phyloP scores from a whole-genome alignment of 2,329 filamentous ascomycete genomes.

The Myotisia sp. region DNA sequence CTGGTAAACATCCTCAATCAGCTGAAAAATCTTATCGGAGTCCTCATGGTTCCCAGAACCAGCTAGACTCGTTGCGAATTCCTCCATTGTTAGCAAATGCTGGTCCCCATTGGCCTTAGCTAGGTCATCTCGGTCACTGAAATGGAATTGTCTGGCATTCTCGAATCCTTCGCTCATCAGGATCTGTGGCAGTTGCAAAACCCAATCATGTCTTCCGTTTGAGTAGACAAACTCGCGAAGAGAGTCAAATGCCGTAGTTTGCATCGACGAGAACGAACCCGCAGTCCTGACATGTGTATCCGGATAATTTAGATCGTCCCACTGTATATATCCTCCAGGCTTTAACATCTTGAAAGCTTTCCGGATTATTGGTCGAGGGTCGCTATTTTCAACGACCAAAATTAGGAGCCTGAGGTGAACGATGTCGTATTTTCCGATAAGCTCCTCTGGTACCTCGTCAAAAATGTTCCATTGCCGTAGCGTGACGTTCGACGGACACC shows the following conservation, averaged over 20 bases:
- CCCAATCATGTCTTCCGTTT: slow-evolving; percentile 1
- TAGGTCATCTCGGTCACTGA: slow-evolving; percentile 1
- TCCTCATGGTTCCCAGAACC: slow-evolving; percentile 1
- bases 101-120: slow-evolving; percentile 3
- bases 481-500: slow-evolving; percentile 1
- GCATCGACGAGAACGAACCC: not conserved
- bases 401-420: slow-evolving; percentile 2
- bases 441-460: slow-evolving; percentile 1
- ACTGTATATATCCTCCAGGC: slow-evolving; percentile 3
- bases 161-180: slow-evolving; percentile 2
- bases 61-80: slow-evolving; percentile 4
- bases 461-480: slow-evolving; percentile 1
- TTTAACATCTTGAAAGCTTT: slow-evolving; percentile 3
- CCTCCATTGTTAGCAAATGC: slow-evolving; percentile 3
- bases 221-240: slow-evolving; percentile 4
- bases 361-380: slow-evolving; percentile 2
- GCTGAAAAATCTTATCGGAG: slow-evolving; percentile 3
- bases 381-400: slow-evolving; percentile 4
- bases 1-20: slow-evolving; percentile 4
- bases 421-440: slow-evolving; percentile 4
- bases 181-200: slow-evolving; percentile 1
- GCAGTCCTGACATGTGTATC: not conserved
- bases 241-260: slow-evolving; percentile 1
- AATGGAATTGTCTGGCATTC: slow-evolving; percentile 1
- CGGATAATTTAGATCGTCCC: slow-evolving; percentile 3